Base-by-base conservation (phyloP, 495 filamentous ascomycete species). In the Talaromyces borbonicus region DNA sequence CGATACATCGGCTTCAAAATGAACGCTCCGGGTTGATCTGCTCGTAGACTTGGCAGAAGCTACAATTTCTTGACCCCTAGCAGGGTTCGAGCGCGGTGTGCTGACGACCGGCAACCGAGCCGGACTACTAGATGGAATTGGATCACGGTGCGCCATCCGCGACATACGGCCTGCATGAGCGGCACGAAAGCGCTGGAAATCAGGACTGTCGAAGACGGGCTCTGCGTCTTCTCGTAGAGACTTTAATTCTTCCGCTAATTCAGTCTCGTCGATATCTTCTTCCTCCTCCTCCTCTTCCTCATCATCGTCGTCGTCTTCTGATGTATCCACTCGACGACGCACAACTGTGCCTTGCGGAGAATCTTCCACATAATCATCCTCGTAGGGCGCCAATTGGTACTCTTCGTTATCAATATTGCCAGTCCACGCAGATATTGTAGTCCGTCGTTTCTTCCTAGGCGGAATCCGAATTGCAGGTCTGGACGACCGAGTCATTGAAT, bases 381-480 rank as follows among this genome's bases (percentile, higher is more conserved):
- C 29, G 26, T 41, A 40, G 39, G 48, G 3, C 20, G 47, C 18
- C 25, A 49, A 20, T 19, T 23, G 20, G 8, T 32, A 43, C 2
- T 31, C 29, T 38, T 68, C 59, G 32, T 71, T 53, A 16, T 58
- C 49, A 14, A 46, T 44, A n/a, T 49, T 53, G 36, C 52, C 54
- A 5, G 60, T 54, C 61, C 61, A 70, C 18, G 53, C 51, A 3
- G 60, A 59, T 31, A 63, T 50, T 11, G 55, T 65, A 24, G 85
- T 69, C 35, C 80, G 72, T 30, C 67, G 64, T 44, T 83, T 79
- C 61, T 94, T 95, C 43, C 79, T 70, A 3, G 88, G 80, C 2
- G 87, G 89, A 29, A 93, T 90, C 3, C 70, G 61, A 22, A 94
- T 65, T 0, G 72, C 55, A 9, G 92, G 90, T 48, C 90, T 75